Base-by-base conservation (phyloP, 2,329 filamentous ascomycete genomes). In the Fusarium miscanthi region DNA sequence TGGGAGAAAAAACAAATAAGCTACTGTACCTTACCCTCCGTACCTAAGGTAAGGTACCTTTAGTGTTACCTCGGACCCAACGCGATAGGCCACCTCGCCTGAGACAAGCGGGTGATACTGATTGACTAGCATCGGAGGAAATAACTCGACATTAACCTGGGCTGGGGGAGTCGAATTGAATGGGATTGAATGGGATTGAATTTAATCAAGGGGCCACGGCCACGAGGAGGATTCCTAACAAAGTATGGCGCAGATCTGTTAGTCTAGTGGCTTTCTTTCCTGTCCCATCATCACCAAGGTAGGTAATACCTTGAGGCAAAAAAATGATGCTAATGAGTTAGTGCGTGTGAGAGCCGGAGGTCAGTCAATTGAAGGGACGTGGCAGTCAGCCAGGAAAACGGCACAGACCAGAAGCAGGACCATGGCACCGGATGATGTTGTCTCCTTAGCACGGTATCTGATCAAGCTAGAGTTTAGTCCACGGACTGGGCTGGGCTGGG, bases 191-290 rank as follows among this genome's bases (percentile, higher is more conserved):
- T 30, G 48, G 40, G 35, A 37, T 62, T 49, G 30, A 16, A 49
- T 30, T 51, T 68, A 69, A 61, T 53, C 49, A 53, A 43, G 54
- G 54, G 65, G 63, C 31, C 53, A 35, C 14, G 35, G 35, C 27
- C 37, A 58, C 69, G 69, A 72, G 53, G 45, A 72, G 69, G 56
- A 72, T 70, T 69, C 69, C 69, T 57, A 60, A 72, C 64, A 54
- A 52, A 73, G 70, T 33, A 70, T 66, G 66, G 70, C 48, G 69
- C 51, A 70, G 62, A 67, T 63, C 56, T 33, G 46, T 65, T 72
- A 72, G 69, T 49, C 60, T 72, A 70, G 69, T 45, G 65, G 51
- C 51, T 54, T 60, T 37, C 33, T 49, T 49, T 49, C 21, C 46
- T 51, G n/a, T 48, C 30, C 53, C 40, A 35, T 53, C 33, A 21